These are phyloP conservation scores for Tetrastigma voinierianum DNA, from an alignment of 164 flowering plant genomes.

Conservation along the genomic window DNA sequence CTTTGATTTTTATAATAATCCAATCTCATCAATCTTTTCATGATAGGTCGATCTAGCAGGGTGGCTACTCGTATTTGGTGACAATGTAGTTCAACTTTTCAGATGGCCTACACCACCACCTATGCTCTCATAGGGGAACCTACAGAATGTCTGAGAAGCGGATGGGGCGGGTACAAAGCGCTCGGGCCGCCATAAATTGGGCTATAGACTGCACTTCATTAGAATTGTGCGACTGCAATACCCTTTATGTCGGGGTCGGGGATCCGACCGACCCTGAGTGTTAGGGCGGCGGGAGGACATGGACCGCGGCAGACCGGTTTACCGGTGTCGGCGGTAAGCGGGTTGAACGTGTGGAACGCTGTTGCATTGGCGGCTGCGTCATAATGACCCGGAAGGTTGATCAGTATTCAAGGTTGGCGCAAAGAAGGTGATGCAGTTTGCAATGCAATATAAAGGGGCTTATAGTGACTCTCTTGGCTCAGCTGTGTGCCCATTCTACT, in stretches of 20 bases:
- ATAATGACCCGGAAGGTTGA: conserved; percentile 62
- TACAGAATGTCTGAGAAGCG: conserved; percentile 68
- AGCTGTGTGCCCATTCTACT: conserved; percentile 81
- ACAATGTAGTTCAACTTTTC: conserved; percentile 94
- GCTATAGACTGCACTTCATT: conserved; percentile 82
- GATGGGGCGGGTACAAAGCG: conserved; percentile 49
- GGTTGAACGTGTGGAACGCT: conserved; percentile 92
- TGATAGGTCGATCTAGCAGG: conserved; percentile 70
- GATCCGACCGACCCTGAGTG: conserved; percentile 88
- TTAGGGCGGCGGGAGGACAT: conserved; percentile 93
- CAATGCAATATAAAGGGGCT: conserved; percentile 55
- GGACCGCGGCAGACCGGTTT: conserved; percentile 64
- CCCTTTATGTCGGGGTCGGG: conserved; percentile 82
- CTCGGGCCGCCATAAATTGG: conserved; percentile 74
- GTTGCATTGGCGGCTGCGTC: conserved; percentile 87
- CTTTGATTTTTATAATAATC: too few relatives aligned
- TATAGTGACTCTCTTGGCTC: conserved; percentile 79
- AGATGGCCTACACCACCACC: conserved; percentile 88
- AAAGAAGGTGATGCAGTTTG: conserved; percentile 61
- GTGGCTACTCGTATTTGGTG: conserved; percentile 97
- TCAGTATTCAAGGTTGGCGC: conserved; percentile 55
- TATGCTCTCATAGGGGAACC: conserved; percentile 86
- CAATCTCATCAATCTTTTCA: neutral
- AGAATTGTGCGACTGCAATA: conserved; percentile 68
- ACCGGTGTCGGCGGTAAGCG: conserved; percentile 60